These are phyloP conservation scores for Debaryomyces tyrocola DNA, from an alignment of 805 yeast genomes.

Conservation along the genomic window DNA sequence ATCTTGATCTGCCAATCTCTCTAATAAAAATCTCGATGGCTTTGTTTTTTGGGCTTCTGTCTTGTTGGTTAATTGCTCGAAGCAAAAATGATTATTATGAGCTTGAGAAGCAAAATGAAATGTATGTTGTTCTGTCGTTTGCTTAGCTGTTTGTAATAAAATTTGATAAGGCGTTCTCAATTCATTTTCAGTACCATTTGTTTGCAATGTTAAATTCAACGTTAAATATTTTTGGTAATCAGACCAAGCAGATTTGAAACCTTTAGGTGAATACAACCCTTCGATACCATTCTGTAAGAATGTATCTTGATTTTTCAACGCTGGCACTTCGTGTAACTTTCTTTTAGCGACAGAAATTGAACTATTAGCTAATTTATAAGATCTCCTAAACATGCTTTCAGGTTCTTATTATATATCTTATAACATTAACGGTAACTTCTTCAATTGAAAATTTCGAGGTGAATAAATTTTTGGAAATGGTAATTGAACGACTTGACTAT, in stretches of 20 bases:
- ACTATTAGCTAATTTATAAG: not conserved
- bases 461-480: not conserved
- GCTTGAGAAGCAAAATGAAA: slow-evolving; percentile 90
- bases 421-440: not conserved
- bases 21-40: slow-evolving; percentile 40
- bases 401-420: not conserved
- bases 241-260: slow-evolving; percentile 74
- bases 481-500: not conserved
- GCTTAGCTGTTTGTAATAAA: slow-evolving; percentile 62
- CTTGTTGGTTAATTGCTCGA: slow-evolving; percentile 55
- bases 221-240: slow-evolving; percentile 72
- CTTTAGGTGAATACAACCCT: slow-evolving; percentile 64
- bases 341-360: slow-evolving; percentile 17
- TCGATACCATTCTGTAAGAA: slow-evolving; percentile 52
- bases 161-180: slow-evolving; percentile 74
- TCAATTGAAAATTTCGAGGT: slow-evolving; percentile 4
- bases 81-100: slow-evolving; percentile 88
- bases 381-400: slow-evolving; percentile 4
- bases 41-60: slow-evolving; percentile 30
- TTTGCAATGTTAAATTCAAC: slow-evolving; percentile 58
- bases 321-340: slow-evolving; percentile 64
- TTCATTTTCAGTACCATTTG: slow-evolving; percentile 80
- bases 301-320: slow-evolving; percentile 39
- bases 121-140: slow-evolving; percentile 62
- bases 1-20: slow-evolving; percentile 35